Percentiles rank a stretch among this genome's conserved stretches.
phyloP scores from a whole-genome alignment of 2,329 filamentous ascomycete species.

The Colletotrichum eleusines region DNA sequence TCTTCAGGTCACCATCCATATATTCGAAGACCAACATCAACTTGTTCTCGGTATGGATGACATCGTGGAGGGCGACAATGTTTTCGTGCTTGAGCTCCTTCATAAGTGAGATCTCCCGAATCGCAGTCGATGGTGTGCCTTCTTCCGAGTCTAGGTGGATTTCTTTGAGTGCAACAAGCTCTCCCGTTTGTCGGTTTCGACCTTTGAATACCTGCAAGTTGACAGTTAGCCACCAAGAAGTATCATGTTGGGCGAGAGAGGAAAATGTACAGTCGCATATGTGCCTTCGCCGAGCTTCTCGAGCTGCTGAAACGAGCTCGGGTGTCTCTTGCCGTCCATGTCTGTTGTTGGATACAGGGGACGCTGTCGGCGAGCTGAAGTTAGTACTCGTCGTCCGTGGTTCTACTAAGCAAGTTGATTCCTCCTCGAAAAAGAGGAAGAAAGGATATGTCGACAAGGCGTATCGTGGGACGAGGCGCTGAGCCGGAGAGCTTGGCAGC shows the following conservation, averaged over 20 bases:
- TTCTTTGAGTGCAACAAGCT: constrained; percentile 96
- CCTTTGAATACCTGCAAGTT: constrained; percentile 92
- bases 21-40: constrained; percentile 99
- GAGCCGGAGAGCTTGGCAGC: background rate
- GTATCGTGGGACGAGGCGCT: background rate
- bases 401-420: background rate
- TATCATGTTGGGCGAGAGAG: background rate
- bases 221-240: background rate
- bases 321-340: constrained; percentile 94
- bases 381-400: background rate
- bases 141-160: constrained; percentile 99
- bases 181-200: constrained; percentile 94
- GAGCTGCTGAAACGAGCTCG: constrained; percentile 98
- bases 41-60: constrained; percentile 99
- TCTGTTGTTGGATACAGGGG: constrained; percentile 5
- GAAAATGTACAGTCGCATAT: constrained; percentile 86
- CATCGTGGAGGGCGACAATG: constrained; percentile 96
- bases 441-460: background rate
- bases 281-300: constrained; percentile 99
- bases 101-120: constrained; percentile 98
- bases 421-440: background rate
- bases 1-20: constrained; percentile 98
- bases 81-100: constrained; percentile 99
- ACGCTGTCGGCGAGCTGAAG: background rate
- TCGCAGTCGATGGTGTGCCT: constrained; percentile 95